Conservation (phyloP, 2,329 filamentous ascomycete genomes). For the Aspergillus eucalypticola region DNA sequence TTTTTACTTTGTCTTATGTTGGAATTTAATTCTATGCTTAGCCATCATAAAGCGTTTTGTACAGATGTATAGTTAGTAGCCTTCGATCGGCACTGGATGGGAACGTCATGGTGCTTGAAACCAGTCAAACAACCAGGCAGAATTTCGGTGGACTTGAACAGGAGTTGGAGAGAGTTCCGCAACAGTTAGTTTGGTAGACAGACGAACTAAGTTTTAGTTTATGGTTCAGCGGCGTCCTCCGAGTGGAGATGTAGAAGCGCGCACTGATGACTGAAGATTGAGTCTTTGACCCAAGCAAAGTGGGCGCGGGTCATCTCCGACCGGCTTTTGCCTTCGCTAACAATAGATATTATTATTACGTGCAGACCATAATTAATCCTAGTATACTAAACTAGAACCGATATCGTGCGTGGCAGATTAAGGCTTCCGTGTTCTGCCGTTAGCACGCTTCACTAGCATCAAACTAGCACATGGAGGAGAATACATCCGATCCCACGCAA, state of each 20-base stretch:
- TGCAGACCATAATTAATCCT: too few species aligned
- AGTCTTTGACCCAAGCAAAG: background rate
- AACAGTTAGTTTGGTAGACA: background rate
- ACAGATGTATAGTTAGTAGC: too few species aligned
- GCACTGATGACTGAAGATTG: background rate
- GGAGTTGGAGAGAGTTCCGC: background rate
- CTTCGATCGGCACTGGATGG: too few species aligned
- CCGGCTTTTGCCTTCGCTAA: background rate
- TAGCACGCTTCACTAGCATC: background rate
- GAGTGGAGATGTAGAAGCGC: background rate
- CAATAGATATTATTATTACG: background rate
- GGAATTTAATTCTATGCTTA: too few species aligned
- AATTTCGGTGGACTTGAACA: background rate
- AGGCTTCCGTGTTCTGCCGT: background rate
- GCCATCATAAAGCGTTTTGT: too few species aligned
- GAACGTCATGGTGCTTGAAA: too few species aligned
- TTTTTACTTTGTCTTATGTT: too few species aligned
- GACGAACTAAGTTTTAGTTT: background rate
- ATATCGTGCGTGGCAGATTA: too few species aligned
- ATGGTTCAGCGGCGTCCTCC: background rate
- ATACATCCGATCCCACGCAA: background rate
- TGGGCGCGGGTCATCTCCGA: background rate
- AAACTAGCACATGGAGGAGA: background rate
- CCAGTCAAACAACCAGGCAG: background rate
- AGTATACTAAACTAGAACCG: too few species aligned